Percentiles rank a stretch among this genome's conserved stretches.
These are phyloP conservation scores for Fusarium hostae DNA, from an alignment of 2,329 filamentous ascomycete species.

Conservation along the genomic window DNA sequence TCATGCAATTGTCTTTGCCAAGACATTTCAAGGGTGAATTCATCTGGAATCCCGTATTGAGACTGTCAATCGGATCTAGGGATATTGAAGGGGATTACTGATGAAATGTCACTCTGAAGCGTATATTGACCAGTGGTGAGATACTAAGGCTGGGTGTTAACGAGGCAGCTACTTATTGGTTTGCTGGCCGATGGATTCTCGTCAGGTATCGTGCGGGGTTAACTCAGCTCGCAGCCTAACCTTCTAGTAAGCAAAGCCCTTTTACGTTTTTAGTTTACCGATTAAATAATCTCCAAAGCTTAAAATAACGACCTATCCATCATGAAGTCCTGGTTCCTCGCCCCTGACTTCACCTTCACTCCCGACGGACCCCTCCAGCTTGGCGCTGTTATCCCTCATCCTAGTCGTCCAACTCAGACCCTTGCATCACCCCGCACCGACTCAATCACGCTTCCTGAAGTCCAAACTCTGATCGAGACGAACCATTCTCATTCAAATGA, in stretches of 20 bases:
- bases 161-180: fast-evolving
- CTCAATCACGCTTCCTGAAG: background rate
- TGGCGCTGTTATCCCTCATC: background rate
- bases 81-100: background rate
- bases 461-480: background rate
- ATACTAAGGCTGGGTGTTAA: fast-evolving
- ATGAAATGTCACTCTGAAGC: fast-evolving
- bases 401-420: background rate
- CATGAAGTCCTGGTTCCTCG: background rate
- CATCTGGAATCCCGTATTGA: background rate
- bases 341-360: background rate
- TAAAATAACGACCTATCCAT: fast-evolving
- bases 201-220: fast-evolving
- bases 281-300: fast-evolving
- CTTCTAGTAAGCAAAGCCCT: fast-evolving
- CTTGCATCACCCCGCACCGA: constrained; percentile 3
- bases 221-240: fast-evolving
- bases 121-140: fast-evolving
- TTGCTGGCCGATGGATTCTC: background rate
- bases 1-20: background rate
- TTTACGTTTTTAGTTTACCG: fast-evolving
- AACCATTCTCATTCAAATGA: background rate
- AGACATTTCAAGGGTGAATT: background rate
- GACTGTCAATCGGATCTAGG: fast-evolving
- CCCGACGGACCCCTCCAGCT: background rate